Conservation (phyloP, 2,329 filamentous ascomycete genomes). For the Pseudonectria foliicola region DNA sequence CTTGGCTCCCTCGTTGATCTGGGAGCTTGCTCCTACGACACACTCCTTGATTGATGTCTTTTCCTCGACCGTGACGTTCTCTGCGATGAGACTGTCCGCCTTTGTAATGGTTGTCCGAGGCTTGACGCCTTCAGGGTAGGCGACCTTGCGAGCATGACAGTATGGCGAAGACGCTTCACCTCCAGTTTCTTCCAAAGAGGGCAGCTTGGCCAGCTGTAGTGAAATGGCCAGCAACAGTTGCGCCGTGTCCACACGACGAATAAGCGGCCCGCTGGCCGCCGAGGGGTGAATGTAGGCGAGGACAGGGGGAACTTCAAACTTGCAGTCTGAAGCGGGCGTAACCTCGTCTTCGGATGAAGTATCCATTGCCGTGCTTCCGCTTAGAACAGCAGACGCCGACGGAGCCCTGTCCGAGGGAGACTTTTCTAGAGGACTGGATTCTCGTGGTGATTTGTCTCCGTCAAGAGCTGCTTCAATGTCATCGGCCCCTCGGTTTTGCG, state of each 20-base stretch:
- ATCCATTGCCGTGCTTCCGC: constrained; percentile 1
- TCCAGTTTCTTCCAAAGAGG: constrained; percentile 58
- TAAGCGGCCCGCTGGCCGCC: constrained; percentile 49
- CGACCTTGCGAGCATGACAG: constrained; percentile 71
- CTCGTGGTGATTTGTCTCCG: constrained; percentile 21
- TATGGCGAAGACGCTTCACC: constrained; percentile 58
- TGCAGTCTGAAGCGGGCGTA: constrained; percentile 10
- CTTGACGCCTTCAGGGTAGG: constrained; percentile 76
- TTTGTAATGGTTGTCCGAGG: constrained; percentile 74
- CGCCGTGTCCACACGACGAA: constrained; percentile 83
- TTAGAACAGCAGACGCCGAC: neutral
- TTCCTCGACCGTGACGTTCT: constrained; percentile 84
- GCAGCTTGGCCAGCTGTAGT: constrained; percentile 78
- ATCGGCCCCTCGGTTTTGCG: constrained; percentile 31
- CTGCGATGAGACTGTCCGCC: constrained; percentile 73
- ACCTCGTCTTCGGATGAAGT: constrained; percentile 4
- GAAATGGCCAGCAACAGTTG: constrained; percentile 75
- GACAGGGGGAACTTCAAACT: constrained; percentile 56
- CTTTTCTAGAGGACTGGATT: constrained; percentile 14
- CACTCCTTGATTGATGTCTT: constrained; percentile 89
- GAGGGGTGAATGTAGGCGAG: constrained; percentile 74
- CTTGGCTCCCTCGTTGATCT: constrained; percentile 78
- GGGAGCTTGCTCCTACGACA: constrained; percentile 80
- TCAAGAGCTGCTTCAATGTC: constrained; percentile 28
- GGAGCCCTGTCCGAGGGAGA: constrained; percentile 2